Percentiles rank a stretch among this genome's conserved stretches.
phyloP scores from a whole-genome alignment of 495 filamentous ascomycete genomes.

The Talaromyces trachyspermus region DNA sequence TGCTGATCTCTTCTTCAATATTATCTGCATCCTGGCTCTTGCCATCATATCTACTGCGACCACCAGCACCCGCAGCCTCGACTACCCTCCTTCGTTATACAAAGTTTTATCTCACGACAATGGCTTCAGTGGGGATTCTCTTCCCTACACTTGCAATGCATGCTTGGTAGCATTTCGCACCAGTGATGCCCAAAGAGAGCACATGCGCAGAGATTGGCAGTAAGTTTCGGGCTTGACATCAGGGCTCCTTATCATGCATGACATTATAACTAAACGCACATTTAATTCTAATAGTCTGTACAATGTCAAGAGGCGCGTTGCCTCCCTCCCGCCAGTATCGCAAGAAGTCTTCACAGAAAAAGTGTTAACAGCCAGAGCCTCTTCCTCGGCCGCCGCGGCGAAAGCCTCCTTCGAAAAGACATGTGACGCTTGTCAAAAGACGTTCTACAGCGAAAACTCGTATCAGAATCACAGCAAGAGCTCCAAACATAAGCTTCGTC shows the following conservation, averaged over 20 bases:
- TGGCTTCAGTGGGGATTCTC: slow-evolving; percentile 33
- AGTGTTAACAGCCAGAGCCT: slow-evolving; percentile 85
- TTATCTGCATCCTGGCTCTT: too few relatives aligned
- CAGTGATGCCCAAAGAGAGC: slow-evolving; percentile 84
- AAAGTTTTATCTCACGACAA: neutral
- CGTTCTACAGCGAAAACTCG: slow-evolving; percentile 92
- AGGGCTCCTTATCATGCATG: neutral
- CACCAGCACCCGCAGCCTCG: too few relatives aligned
- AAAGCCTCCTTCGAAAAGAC: slow-evolving; percentile 82
- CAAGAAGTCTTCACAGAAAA: slow-evolving; percentile 95
- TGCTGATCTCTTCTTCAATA: too few relatives aligned
- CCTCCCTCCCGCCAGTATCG: slow-evolving; percentile 81
- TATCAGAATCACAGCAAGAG: slow-evolving; percentile 89
- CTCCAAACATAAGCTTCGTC: slow-evolving; percentile 76
- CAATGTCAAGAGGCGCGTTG: slow-evolving; percentile 93
- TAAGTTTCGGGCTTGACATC: slow-evolving; percentile 38
- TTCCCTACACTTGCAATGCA: slow-evolving; percentile 96
- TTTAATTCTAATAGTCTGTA: slow-evolving; percentile 61
- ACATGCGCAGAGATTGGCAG: slow-evolving; percentile 99
- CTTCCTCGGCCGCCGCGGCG: slow-evolving; percentile 72
- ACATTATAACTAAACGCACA: slow-evolving; percentile 5
- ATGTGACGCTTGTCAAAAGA: slow-evolving; percentile 80
- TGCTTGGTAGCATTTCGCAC: slow-evolving; percentile 94
- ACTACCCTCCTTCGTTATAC: too few relatives aligned
- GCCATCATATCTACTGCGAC: too few relatives aligned